phyloP scores from a whole-genome alignment of 441 rosid genomes.

The California macrophylla region DNA sequence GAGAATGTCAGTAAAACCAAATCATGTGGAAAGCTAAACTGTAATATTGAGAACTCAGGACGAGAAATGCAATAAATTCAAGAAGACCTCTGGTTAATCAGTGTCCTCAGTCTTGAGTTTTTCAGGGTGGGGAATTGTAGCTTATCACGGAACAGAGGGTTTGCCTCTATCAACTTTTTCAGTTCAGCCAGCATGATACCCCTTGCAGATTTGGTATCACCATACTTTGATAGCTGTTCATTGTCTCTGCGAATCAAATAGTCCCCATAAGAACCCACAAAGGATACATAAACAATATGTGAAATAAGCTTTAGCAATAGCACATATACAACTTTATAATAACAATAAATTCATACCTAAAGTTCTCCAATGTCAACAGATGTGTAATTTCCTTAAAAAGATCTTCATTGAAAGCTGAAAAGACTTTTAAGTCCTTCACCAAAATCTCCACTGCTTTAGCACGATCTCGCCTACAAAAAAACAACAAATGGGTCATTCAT shows the following conservation, averaged over 20 bases:
- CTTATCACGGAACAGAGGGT: conserved; percentile 76
- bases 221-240: conserved; percentile 68
- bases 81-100: conserved; percentile 66
- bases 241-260: conserved; percentile 42
- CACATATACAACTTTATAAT: background rate
- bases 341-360: conserved; percentile 33
- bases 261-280: background rate
- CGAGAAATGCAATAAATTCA: conserved; percentile 12
- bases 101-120: conserved; percentile 62
- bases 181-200: conserved; percentile 65
- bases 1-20: conserved; percentile 7
- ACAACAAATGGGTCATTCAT: background rate
- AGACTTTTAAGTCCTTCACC: conserved; percentile 71
- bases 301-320: background rate
- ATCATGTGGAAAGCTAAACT: conserved; percentile 3
- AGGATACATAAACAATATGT: background rate
- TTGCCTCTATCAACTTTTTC: conserved; percentile 74
- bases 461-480: conserved; percentile 49
- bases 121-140: conserved; percentile 71
- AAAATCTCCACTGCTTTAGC: conserved; percentile 64
- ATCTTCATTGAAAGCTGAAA: conserved; percentile 66
- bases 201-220: conserved; percentile 75
- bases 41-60: background rate
- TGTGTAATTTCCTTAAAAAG: conserved; percentile 79
- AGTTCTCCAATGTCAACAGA: conserved; percentile 60